These are phyloP conservation scores for Aurinia saxatilis DNA, from an alignment of 345 rosid genomes.

Conservation along the genomic window DNA sequence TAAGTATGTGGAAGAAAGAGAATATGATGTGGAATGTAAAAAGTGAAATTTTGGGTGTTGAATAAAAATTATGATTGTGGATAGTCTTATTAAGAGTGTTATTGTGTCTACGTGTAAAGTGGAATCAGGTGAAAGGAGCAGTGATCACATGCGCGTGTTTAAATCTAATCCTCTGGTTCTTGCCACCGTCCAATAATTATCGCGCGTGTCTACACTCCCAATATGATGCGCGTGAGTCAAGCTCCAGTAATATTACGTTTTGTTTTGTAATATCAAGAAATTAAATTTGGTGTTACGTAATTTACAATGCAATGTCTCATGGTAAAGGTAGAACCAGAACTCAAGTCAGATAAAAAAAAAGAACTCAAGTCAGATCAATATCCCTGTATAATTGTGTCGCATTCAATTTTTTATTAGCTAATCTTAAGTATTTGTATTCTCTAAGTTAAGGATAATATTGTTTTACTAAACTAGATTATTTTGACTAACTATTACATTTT, in stretches of 20 bases:
- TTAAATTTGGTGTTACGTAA: background rate
- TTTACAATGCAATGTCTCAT: constrained; percentile 14
- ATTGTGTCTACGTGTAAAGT: constrained; percentile 14
- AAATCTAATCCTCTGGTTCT: background rate
- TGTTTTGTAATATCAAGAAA: background rate
- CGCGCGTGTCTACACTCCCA: constrained; percentile 1
- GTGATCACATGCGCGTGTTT: constrained; percentile 5
- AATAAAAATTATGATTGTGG: too few species aligned
- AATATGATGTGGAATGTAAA: too few species aligned
- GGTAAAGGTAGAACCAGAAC: constrained; percentile 12
- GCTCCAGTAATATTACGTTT: background rate
- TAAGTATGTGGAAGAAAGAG: too few species aligned
- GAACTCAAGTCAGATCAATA: constrained; percentile 6
- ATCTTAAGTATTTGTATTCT: background rate
- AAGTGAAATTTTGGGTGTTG: too few species aligned
- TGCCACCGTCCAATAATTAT: constrained; percentile 4
- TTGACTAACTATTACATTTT: background rate
- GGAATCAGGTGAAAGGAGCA: constrained; percentile 7
- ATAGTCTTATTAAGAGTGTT: background rate
- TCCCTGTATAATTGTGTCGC: constrained; percentile 13
- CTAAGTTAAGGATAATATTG: background rate
- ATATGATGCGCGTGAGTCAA: background rate
- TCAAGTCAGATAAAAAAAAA: constrained; percentile 15
- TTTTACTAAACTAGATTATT: background rate
- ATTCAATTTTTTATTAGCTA: background rate